Conservation (phyloP, 140 eudicot genomes). For the Anethum foeniculum region DNA sequence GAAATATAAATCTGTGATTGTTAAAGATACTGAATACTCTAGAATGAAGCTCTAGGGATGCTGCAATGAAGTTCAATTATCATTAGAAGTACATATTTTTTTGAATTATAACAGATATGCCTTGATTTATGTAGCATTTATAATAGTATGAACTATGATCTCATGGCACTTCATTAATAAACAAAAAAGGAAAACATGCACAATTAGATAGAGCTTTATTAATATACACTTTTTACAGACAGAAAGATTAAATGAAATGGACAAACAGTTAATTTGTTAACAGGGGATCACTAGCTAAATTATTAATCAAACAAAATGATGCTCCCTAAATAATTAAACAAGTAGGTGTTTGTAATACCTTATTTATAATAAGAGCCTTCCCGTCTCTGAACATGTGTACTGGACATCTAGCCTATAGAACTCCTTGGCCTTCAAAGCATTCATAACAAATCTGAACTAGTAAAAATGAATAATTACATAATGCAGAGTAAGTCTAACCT, state of each 20-base stretch:
- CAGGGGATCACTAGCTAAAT: background rate
- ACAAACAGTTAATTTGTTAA: background rate
- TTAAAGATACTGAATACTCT: background rate
- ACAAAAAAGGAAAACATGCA: background rate
- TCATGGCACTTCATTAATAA: background rate
- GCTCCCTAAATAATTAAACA: background rate
- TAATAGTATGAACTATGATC: too few species aligned
- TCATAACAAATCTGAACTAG: conserved; percentile 49
- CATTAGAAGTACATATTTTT: background rate
- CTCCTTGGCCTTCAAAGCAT: conserved; percentile 95
- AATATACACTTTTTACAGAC: background rate
- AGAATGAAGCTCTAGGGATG: background rate
- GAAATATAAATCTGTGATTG: conserved; percentile 11
- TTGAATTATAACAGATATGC: background rate
- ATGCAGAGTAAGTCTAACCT: background rate
- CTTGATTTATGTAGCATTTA: too few species aligned
- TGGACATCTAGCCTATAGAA: conserved; percentile 88
- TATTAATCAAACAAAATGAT: background rate
- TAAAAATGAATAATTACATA: background rate
- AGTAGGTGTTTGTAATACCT: conserved; percentile 43
- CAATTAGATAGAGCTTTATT: background rate
- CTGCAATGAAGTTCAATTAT: background rate
- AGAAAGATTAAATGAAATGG: background rate
- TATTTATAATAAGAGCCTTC: conserved; percentile 83
- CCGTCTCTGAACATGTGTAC: conserved; percentile 82